A percentile compares a stretch with the other conserved stretches of the same genome.
These are phyloP conservation scores for Pythium rhizo-oryzae DNA, from an alignment of 352 stramenopile genomes.

Conservation along the genomic window DNA sequence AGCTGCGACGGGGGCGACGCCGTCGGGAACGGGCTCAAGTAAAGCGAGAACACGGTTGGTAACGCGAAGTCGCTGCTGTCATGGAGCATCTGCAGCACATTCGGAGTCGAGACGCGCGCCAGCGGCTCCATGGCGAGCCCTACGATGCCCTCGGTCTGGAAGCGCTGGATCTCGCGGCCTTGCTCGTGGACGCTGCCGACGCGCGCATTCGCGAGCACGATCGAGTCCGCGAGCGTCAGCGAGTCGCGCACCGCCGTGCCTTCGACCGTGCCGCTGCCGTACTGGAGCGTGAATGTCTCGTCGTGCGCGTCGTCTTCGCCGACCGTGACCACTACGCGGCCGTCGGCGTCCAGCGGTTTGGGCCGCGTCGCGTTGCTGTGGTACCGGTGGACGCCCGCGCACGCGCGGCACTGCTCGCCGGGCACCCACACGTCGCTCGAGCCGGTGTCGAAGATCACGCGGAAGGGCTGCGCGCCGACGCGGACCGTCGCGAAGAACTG, in stretches of 20 bases:
- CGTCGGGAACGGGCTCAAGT: constrained; percentile 35
- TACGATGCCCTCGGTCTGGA: constrained; percentile 43
- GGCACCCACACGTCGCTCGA: constrained; percentile 48
- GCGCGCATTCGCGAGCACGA: constrained; percentile 15
- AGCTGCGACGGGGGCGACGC: constrained; percentile 37
- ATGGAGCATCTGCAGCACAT: constrained; percentile 28
- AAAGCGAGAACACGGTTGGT: constrained; percentile 42
- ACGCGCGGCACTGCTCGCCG: constrained; percentile 33
- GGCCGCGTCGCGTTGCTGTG: constrained; percentile 17
- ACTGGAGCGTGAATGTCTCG: constrained; percentile 30
- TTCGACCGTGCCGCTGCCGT: constrained; percentile 39
- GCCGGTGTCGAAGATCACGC: constrained; percentile 54
- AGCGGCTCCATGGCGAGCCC: constrained; percentile 36
- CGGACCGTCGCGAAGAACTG: constrained; percentile 43
- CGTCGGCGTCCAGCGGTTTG: neutral
- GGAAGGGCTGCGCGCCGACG: constrained; percentile 40
- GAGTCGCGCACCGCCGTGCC: constrained; percentile 30
- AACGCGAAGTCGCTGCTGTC: constrained; percentile 18
- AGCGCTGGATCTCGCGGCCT: constrained; percentile 32
- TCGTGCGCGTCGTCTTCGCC: constrained; percentile 3
- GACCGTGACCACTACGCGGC: neutral
- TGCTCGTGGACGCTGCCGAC: constrained; percentile 35
- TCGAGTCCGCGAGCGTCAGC: constrained; percentile 20
- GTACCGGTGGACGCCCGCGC: constrained; percentile 35
- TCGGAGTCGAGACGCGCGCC: constrained; percentile 32